These are phyloP conservation scores for Candida albicans DNA, from an alignment of 1,139 yeast species.

Conservation along the genomic window DNA sequence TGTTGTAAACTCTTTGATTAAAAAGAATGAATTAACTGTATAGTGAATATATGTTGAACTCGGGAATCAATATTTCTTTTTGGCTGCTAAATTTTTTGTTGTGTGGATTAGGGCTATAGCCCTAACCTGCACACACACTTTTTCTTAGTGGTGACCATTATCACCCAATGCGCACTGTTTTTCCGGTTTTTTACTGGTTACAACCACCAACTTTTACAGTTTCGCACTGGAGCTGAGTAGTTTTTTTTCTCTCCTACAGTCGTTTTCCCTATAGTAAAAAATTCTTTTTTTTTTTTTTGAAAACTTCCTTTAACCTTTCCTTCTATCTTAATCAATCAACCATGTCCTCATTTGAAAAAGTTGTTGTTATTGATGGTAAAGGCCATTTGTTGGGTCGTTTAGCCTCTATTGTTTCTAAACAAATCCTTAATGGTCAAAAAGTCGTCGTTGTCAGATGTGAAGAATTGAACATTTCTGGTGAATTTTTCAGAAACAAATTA, in stretches of 20 bases:
- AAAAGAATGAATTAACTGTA: constrained; percentile 20
- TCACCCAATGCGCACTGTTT: neutral
- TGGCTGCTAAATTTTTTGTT: neutral
- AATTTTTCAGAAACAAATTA: constrained; percentile 99
- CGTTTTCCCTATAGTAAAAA: neutral
- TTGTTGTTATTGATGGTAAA: constrained; percentile 97
- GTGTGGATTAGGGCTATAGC: constrained; percentile 1
- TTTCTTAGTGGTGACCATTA: neutral
- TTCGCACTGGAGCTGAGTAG: neutral
- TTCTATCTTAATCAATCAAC: constrained; percentile 17
- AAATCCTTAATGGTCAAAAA: constrained; percentile 97
- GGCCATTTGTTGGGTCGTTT: constrained; percentile 99
- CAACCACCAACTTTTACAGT: neutral
- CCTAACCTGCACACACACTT: neutral
- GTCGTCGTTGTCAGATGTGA: constrained; percentile 97
- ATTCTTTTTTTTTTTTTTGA: constrained; percentile 4
- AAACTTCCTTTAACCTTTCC: neutral
- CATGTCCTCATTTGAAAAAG: constrained; percentile 94
- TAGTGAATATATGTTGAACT: constrained; percentile 3
- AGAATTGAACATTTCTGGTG: constrained; percentile 98
- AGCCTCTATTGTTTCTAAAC: constrained; percentile 98
- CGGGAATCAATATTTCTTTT: neutral
- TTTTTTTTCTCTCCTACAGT: neutral
- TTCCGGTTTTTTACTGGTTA: constrained; percentile 3
- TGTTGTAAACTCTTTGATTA: constrained; percentile 37